A percentile compares a stretch with the other conserved stretches of the same genome.
Evolutionary conservation across 257 asterid species (phyloP).

Genomic region (Linderniella brevidens): DNA sequence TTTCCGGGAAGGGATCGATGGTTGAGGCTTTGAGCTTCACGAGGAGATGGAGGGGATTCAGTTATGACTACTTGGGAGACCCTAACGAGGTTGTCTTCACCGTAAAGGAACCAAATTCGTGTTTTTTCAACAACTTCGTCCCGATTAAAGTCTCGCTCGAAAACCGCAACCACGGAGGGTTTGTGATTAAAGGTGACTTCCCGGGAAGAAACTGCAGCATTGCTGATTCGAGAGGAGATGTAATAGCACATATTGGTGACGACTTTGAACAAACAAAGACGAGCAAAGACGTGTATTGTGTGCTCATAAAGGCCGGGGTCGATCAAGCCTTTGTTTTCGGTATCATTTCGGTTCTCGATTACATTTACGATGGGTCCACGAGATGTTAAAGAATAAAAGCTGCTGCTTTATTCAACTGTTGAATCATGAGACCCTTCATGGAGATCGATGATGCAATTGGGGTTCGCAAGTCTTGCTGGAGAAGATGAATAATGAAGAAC

Average conservation of each 20-base stretch:
- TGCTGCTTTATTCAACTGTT: no score
- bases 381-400: slow-evolving; percentile 34
- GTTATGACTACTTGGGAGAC: slow-evolving; percentile 26
- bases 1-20: slow-evolving; percentile 35
- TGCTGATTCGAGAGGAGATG: slow-evolving; percentile 41
- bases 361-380: slow-evolving; percentile 71
- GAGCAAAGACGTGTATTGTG: slow-evolving; percentile 49
- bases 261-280: slow-evolving; percentile 32
- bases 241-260: neutral
- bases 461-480: no score
- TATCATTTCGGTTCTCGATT: slow-evolving; percentile 73
- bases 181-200: slow-evolving; percentile 50
- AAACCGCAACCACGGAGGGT: slow-evolving; percentile 19
- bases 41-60: slow-evolving; percentile 57
- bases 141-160: slow-evolving; percentile 34
- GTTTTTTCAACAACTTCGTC: slow-evolving; percentile 14
- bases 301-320: slow-evolving; percentile 51
- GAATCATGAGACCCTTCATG: no score
- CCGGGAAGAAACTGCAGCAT: slow-evolving; percentile 41
- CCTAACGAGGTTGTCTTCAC: slow-evolving; percentile 38
- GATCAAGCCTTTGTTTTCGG: slow-evolving; percentile 86
- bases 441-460: no score
- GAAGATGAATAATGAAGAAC: no score
- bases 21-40: slow-evolving; percentile 62
- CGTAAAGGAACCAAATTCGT: slow-evolving; percentile 46